A percentile compares a stretch with the other conserved stretches of the same genome.
phyloP scores from a whole-genome alignment of 2,329 filamentous ascomycete species.

The Fusarium miscanthi region DNA sequence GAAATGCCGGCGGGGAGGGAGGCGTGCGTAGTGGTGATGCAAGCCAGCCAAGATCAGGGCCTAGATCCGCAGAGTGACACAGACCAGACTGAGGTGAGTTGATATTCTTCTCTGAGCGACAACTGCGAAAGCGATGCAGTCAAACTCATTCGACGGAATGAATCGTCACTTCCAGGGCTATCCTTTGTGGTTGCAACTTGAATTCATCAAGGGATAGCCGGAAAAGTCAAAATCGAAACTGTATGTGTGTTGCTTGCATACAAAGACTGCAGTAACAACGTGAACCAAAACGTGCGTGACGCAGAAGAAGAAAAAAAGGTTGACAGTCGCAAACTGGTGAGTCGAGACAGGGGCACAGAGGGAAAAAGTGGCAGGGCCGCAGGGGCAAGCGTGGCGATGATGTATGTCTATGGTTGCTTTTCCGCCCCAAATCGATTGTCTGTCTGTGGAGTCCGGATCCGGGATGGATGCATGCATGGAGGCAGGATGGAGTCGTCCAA shows the following conservation, averaged over 20 bases:
- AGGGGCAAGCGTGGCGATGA: conserved; percentile 49
- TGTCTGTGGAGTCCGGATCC: conserved; percentile 53
- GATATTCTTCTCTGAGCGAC: conserved; percentile 16
- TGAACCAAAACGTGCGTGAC: conserved; percentile 24
- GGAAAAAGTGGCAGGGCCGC: conserved; percentile 43
- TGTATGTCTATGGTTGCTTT: conserved; percentile 50
- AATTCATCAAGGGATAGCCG: conserved; percentile 10
- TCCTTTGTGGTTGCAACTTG: conserved; percentile 7
- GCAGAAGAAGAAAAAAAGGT: conserved; percentile 26
- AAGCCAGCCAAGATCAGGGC: conserved; percentile 47
- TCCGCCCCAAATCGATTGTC: conserved; percentile 47
- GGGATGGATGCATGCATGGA: conserved; percentile 46
- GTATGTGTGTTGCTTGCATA: background rate
- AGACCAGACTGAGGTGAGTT: conserved; percentile 26
- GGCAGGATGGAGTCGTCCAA: conserved; percentile 42
- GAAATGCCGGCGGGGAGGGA: conserved; percentile 46
- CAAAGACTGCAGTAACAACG: background rate
- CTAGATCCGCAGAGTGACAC: conserved; percentile 45
- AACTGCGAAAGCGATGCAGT: conserved; percentile 16
- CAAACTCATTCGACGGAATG: conserved; percentile 5
- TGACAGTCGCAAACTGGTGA: conserved; percentile 33
- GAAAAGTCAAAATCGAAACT: conserved; percentile 27
- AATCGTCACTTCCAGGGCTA: conserved; percentile 10
- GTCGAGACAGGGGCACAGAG: conserved; percentile 42
- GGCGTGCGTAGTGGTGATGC: conserved; percentile 47